Base-by-base conservation (phyloP, 495 filamentous ascomycete genomes). In the Rhypophila decipiens region DNA sequence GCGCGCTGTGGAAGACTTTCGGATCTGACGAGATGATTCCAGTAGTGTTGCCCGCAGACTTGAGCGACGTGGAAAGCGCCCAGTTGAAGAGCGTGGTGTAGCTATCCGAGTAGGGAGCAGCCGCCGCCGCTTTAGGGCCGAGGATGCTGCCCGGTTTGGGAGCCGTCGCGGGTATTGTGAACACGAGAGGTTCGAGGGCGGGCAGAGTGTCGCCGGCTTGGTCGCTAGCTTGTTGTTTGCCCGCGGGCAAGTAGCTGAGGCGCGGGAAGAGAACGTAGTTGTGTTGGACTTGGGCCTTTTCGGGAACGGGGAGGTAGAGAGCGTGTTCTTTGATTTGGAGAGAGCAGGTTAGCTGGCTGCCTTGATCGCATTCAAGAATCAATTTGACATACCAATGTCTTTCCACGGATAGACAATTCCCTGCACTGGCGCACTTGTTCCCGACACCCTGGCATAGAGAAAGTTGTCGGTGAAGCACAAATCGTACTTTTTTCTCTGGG, bases 401-500 rank as follows among this genome's bases (percentile, higher is more conserved):
- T 76, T 72, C 79, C 84, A 85, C 0, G 75, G 71, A 33, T 73
- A 77, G n/a, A 70, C 63, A 20, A 91, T 73, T 0, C 77, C 82
- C 55, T 85, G 82, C 46, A 88, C 86, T 3, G 86, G 74, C 48
- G 72, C 74, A 27, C 81, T 80, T 10, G 79, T 80, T 15, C 77
- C 66, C 7, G 84, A 72, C 39, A 82, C 82, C 18, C 80, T 73
- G 8, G 85, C 87, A 45, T 84, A 83, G 35, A 96, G 60, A 43
- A 80, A 83, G 54, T 69, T 67, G 55, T 72, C 54, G 59, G 79
- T 70, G 66, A 97, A 72, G 66, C 87, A 84, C 23, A 97, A 69
- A 35, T 78, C 85, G 57, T 91, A 82, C 71, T 97, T 98, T 71
- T 96, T 98, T 51, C 93, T 76, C 68, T 87, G 85, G 13, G 93